Evolutionary conservation across 2,329 filamentous ascomycete genomes (phyloP), one percentile per base, ranked within the genome.

Genomic region (Fusarium sp.): DNA sequence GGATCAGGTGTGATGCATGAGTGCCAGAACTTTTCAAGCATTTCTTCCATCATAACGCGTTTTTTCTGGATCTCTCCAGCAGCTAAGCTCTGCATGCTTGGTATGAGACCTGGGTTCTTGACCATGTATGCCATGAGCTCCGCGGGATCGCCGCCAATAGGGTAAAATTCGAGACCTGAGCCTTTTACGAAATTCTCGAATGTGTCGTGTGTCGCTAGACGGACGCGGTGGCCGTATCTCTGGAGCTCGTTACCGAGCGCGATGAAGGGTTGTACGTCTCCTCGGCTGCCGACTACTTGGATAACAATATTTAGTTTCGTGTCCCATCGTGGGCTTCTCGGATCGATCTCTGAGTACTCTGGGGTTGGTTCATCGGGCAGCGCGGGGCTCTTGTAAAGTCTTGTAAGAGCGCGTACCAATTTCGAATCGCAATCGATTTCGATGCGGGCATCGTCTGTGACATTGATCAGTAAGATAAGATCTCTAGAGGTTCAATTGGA

Each of bases 261-360:
- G 0, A 70, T 30, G 6, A 70, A 70, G 0, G 68, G 67, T 7
- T 70, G 67, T 0, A 70, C 59, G 9, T 70, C 64, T 5, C 68
- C 68, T 33, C 67, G 35, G 1, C 52, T 56, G 2, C 68, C 67
- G 4, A 70, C 61, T 0, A 70, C 56, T 3, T 70, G 67, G 2
- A 70, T 70, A 6, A 70, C 63, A 2, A 70, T 54, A 2, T 70
- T 70, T 1, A 66, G 50, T 37, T n/a, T n/a, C 17, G 17, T 37
- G 10, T 17, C 1, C 30, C 17, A 3, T 54, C 37, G 9, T 56
- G 54, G 1, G 1, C 1, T 55, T 19, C 1, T 48, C 30, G 15
- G 35, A 43, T 33, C 35, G 7, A n/a, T 10, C 9, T 62, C 56
- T 0, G 47, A 28, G 2, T 66, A 66, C 0, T 19, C 22, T 1